A percentile compares a stretch with the other conserved stretches of the same genome.
Conservation (phyloP, 208 protist species). For the Trypanosoma cruzi region DNA sequence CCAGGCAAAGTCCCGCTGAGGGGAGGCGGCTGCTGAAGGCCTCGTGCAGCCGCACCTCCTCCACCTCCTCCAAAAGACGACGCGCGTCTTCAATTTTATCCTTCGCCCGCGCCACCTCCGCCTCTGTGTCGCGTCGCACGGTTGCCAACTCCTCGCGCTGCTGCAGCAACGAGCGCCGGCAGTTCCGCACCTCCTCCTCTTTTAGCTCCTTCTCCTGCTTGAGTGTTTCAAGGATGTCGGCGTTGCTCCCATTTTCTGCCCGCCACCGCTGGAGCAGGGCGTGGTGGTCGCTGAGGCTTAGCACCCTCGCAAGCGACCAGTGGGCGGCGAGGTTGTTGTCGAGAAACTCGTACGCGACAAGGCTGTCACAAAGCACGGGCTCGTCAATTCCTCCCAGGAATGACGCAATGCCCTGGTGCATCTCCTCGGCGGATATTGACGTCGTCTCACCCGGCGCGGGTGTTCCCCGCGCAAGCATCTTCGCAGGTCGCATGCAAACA, state of each 20-base stretch:
- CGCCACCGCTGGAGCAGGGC: constrained; percentile 40
- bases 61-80: constrained; percentile 23
- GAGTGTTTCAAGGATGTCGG: constrained; percentile 36
- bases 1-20: constrained; percentile 13
- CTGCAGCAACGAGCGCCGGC: constrained; percentile 29
- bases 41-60: constrained; percentile 31
- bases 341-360: constrained; percentile 66
- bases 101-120: constrained; percentile 39
- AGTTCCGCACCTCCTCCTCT: constrained; percentile 31
- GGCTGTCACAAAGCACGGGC: constrained; percentile 28
- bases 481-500: background rate
- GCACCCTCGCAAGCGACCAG: constrained; percentile 48
- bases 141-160: constrained; percentile 44
- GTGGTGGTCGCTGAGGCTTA: constrained; percentile 30
- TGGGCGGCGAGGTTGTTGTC: constrained; percentile 34
- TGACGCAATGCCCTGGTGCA: background rate
- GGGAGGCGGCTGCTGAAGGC: constrained; percentile 26
- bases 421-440: constrained; percentile 1
- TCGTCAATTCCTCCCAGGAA: constrained; percentile 27
- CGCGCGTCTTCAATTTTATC: constrained; percentile 28
- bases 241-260: constrained; percentile 30
- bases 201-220: constrained; percentile 21
- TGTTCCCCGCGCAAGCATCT: background rate
- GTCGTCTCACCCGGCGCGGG: background rate
- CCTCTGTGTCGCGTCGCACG: constrained; percentile 56